A percentile compares a stretch with the other conserved stretches of the same genome.
These are phyloP conservation scores for Dactylonectria macrodidyma DNA, from an alignment of 2,329 filamentous ascomycete species.

Conservation along the genomic window DNA sequence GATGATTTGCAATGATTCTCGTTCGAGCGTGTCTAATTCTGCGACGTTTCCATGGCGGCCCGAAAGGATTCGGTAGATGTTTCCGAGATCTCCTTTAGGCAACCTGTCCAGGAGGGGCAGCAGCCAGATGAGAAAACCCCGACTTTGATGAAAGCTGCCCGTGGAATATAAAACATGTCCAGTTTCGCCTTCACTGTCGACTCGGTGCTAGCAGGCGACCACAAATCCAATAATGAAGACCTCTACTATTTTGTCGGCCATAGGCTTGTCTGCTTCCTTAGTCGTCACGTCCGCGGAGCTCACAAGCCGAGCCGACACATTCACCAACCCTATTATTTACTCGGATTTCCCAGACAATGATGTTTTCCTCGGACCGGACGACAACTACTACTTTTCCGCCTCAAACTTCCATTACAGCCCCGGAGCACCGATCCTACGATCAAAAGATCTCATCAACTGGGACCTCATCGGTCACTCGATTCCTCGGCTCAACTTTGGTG, in stretches of 20 bases:
- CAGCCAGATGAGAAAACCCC: not conserved
- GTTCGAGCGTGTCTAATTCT: not conserved
- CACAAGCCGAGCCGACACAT: not conserved
- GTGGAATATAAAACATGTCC: not conserved
- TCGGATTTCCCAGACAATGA: constrained; percentile 70
- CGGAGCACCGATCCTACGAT: constrained; percentile 69
- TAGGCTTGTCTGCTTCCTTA: not conserved
- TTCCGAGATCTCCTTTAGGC: not conserved
- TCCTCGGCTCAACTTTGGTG: constrained; percentile 52
- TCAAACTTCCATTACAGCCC: constrained; percentile 71
- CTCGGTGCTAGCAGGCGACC: not conserved
- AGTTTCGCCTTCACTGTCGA: not conserved
- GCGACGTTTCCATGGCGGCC: not conserved
- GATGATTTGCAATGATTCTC: not conserved
- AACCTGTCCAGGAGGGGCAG: not conserved
- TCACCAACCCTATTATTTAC: constrained; percentile 61
- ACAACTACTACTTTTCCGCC: constrained; percentile 68
- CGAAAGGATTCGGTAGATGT: not conserved
- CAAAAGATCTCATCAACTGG: constrained; percentile 69
- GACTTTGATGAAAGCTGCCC: not conserved
- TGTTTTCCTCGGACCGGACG: constrained; percentile 61
- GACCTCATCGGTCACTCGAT: constrained; percentile 62
- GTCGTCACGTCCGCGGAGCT: not conserved
- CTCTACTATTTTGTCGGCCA: not conserved
- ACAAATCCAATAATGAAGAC: not conserved